Base-by-base conservation (phyloP, 129 eudicot genomes). In the Centaurea solstitialis region DNA sequence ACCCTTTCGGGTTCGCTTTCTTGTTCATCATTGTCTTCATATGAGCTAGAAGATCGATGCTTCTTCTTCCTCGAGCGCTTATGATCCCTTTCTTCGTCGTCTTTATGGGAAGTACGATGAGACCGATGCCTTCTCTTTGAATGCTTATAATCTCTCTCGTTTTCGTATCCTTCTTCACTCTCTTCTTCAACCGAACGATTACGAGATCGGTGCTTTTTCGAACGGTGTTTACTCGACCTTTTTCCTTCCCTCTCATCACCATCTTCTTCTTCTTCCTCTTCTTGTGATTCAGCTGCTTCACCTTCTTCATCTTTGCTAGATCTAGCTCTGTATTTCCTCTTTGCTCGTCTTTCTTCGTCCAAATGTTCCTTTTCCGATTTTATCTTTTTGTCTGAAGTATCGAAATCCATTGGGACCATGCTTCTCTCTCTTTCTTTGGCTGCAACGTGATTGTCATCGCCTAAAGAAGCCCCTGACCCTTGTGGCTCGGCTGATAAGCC, bases 251-350 rank as follows among this genome's bases (percentile, higher is more conserved):
- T 83, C 74, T 71, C 82, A 72, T 28, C 22, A 9, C 11, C 23
- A 2, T 76, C 80, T 38, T 50, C 77, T 1, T 79, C 85, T 7
- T 67, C 84, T 23, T 62, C 69, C 50, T 81, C 89, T n/a, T 84
- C 86, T 0, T 74, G 76, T 15, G 72, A 74, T 18, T 80, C 85
- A 26, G 80, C 79, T 35, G 73, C 83, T 43, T 86, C 88, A 26
- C 80, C 88, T 40, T 81, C 86, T 35, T 86, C 88, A 30, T 68
- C 80, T 59, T 47, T 83, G 11, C 81, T 79, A 70, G 90, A 89
- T 83, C 89, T 83, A 72, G 92, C 85, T 11, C 97, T 87, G 39
- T 90, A 91, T 67, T 86, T 95, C 68, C 97, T 93, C 82, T 77
- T 88, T 39, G 90, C 75, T 35, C 79, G 70, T 37, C 82, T 81